Conservation (phyloP, 495 filamentous ascomycete genomes). For the Podospora sp. region DNA sequence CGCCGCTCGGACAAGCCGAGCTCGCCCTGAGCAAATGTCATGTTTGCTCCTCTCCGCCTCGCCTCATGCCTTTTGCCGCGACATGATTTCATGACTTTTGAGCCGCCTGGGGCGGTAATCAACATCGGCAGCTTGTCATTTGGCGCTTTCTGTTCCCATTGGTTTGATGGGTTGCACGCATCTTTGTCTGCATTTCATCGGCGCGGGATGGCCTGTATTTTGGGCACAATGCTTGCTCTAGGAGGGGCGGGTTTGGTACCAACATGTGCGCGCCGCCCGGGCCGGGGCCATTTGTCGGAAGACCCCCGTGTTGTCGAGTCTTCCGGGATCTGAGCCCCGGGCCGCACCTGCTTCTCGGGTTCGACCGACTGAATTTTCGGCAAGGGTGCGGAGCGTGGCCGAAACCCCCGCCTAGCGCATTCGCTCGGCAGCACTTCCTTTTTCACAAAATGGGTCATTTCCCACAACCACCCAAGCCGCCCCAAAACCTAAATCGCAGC, state of each 20-base stretch:
- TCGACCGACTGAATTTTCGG: not conserved
- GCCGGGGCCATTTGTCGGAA: not conserved
- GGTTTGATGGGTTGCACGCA: not conserved
- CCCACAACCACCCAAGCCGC: not conserved
- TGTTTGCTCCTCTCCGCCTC: not conserved
- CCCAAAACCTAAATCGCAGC: not conserved
- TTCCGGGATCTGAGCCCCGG: not conserved
- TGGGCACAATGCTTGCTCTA: not conserved
- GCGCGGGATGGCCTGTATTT: not conserved
- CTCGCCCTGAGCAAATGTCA: not conserved
- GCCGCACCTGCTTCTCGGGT: not conserved
- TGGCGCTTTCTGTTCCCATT: not conserved
- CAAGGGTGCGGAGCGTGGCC: not conserved
- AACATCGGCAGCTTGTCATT: not conserved
- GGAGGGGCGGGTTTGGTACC: not conserved
- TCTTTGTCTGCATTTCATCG: not conserved
- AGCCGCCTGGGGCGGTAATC: not conserved
- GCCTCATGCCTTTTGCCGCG: not conserved
- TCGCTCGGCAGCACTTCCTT: not conserved
- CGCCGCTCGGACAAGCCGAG: constrained; percentile 24
- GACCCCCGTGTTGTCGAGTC: not conserved
- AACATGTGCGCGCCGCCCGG: not conserved
- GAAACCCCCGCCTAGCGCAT: not conserved
- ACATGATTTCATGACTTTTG: not conserved
- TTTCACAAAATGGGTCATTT: not conserved